phyloP scores from a whole-genome alignment of 768 basidiomycete species.

The Roridomyces roridus region DNA sequence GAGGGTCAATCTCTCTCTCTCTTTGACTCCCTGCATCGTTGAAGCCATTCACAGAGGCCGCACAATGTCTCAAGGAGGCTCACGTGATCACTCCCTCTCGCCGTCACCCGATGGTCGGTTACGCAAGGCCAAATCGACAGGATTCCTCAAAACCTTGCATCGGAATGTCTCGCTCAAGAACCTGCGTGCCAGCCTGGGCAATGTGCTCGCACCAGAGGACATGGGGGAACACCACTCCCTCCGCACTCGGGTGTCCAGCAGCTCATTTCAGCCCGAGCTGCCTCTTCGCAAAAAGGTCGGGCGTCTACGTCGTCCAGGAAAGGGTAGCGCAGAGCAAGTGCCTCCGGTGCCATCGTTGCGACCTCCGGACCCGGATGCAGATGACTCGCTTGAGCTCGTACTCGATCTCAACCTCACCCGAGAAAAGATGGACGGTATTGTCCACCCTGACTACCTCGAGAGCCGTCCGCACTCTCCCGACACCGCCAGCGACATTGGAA shows the following conservation, averaged over 20 bases:
- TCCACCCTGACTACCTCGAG: conserved; percentile 51
- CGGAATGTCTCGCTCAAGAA: conserved; percentile 47
- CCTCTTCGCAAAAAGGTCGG: neutral
- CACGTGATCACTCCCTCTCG: neutral
- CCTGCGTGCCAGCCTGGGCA: conserved; percentile 41
- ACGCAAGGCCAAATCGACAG: conserved; percentile 56
- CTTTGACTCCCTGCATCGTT: too few relatives aligned
- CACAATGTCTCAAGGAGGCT: neutral
- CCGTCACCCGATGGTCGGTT: conserved; percentile 29
- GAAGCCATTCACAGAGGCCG: neutral
- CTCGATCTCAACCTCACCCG: conserved; percentile 71
- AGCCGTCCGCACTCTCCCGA: conserved; percentile 39
- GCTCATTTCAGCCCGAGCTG: conserved; percentile 29
- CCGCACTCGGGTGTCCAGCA: conserved; percentile 38
- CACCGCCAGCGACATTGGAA: conserved; percentile 49
- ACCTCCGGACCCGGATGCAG: conserved; percentile 29
- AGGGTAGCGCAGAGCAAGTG: neutral
- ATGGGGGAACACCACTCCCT: conserved; percentile 44
- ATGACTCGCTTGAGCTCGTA: conserved; percentile 31
- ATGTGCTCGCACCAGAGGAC: too few relatives aligned
- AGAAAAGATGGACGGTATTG: conserved; percentile 76
- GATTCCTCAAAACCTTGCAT: conserved; percentile 46
- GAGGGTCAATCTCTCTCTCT: neutral
- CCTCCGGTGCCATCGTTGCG: conserved; percentile 6
- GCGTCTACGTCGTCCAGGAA: neutral